Conservation (phyloP, 2,329 filamentous ascomycete genomes). For the Furcasterigmium sp. region DNA sequence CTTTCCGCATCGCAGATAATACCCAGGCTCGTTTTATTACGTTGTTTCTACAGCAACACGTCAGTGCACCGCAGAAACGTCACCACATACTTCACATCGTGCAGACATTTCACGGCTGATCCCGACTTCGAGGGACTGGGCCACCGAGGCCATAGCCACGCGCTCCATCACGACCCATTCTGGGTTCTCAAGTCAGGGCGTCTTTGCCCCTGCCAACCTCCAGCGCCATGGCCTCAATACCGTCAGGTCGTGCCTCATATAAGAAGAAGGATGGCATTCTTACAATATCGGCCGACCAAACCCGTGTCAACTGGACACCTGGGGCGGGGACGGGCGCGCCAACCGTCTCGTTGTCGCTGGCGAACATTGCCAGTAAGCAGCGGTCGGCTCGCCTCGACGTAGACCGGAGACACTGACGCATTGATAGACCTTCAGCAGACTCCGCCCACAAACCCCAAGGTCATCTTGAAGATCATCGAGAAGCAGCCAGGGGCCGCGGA, state of each 20-base stretch:
- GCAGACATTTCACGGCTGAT: too few species aligned
- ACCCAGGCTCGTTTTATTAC: too few species aligned
- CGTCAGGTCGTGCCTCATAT: constrained; percentile 67
- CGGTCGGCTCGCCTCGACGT: too few species aligned
- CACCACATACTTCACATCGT: too few species aligned
- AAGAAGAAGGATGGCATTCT: constrained; percentile 95
- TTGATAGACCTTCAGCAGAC: constrained; percentile 84
- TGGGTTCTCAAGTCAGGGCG: too few species aligned
- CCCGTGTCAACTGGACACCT: constrained; percentile 77
- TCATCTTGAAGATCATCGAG: constrained; percentile 89
- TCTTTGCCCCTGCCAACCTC: neutral
- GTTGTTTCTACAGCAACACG: too few species aligned
- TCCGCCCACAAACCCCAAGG: constrained; percentile 78
- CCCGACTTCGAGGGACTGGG: too few species aligned
- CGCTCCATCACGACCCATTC: too few species aligned
- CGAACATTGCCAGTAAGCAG: constrained; percentile 73
- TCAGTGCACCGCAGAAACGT: too few species aligned
- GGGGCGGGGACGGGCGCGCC: constrained; percentile 57
- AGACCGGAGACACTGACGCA: too few species aligned
- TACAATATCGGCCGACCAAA: constrained; percentile 66
- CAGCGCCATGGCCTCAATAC: constrained; percentile 44
- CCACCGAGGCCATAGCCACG: too few species aligned
- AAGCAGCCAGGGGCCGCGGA: constrained; percentile 55
- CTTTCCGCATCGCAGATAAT: too few species aligned
- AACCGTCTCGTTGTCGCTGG: constrained; percentile 63